A percentile compares a stretch with the other conserved stretches of the same genome.
Conservation (phyloP, 2,329 filamentous ascomycete genomes). For the Graphiopsis chlorocephala region DNA sequence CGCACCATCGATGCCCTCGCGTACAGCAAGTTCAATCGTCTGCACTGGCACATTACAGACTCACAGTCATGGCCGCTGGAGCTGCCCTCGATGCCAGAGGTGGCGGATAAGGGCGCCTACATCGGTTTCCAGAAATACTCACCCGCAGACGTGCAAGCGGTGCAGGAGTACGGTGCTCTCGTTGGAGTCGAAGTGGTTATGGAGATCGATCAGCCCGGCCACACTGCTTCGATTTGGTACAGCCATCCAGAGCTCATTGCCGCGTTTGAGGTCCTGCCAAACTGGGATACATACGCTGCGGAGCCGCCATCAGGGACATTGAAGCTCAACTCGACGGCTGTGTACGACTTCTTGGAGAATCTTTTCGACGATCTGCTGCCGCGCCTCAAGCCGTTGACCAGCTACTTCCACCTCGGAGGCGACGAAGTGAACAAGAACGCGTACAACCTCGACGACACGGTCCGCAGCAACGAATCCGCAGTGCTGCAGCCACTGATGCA, state of each 20-base stretch:
- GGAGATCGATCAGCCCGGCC: slow-evolving; percentile 79
- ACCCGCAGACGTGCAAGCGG: slow-evolving; percentile 58
- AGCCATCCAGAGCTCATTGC: slow-evolving; percentile 70
- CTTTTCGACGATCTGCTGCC: slow-evolving; percentile 76
- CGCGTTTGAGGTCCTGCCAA: slow-evolving; percentile 55
- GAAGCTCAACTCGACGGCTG: slow-evolving; percentile 70
- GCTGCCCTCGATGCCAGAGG: slow-evolving; percentile 69
- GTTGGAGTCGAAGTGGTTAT: slow-evolving; percentile 70
- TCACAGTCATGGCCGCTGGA: slow-evolving; percentile 83
- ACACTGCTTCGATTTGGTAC: slow-evolving; percentile 66
- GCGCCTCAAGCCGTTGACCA: slow-evolving; percentile 63
- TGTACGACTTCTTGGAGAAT: slow-evolving; percentile 68
- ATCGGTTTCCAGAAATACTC: slow-evolving; percentile 65
- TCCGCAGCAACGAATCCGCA: slow-evolving; percentile 61
- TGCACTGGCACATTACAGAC: slow-evolving; percentile 80
- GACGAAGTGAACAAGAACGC: slow-evolving; percentile 81
- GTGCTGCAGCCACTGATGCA: slow-evolving; percentile 75
- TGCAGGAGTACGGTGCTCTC: slow-evolving; percentile 68
- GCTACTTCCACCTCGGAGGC: slow-evolving; percentile 82
- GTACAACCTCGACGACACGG: slow-evolving; percentile 69
- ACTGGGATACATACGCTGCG: slow-evolving; percentile 53
- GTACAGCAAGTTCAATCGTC: slow-evolving; percentile 78
- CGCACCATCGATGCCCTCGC: slow-evolving; percentile 72
- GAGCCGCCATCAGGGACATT: slow-evolving; percentile 62
- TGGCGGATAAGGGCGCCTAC: slow-evolving; percentile 73